Conservation (phyloP, 1,284 basidiomycete genomes). For the Quambalaria eucalypti region DNA sequence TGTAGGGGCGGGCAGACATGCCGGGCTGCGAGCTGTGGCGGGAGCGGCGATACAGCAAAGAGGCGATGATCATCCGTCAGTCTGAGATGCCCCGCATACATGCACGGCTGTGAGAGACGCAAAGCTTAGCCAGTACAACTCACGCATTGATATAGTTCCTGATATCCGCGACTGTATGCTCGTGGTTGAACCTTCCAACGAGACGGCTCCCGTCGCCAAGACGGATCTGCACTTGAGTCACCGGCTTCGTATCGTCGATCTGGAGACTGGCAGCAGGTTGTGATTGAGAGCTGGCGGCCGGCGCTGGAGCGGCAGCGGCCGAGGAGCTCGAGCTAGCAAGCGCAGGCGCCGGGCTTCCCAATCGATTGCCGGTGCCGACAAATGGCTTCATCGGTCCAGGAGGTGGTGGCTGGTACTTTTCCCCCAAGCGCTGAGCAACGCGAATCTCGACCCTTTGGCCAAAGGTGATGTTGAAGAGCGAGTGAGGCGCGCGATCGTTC, state of each 20-base stretch:
- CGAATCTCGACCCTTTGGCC: slow-evolving; percentile 80
- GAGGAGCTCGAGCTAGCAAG: slow-evolving; percentile 7
- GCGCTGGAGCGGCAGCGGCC: slow-evolving; percentile 13
- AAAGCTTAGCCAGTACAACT: too few species aligned
- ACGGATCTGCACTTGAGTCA: slow-evolving; percentile 82
- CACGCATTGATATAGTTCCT: slow-evolving; percentile 79
- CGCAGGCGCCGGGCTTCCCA: slow-evolving; percentile 54
- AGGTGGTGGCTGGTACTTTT: slow-evolving; percentile 62
- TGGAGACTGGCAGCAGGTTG: slow-evolving; percentile 52
- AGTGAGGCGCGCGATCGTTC: slow-evolving; percentile 69
- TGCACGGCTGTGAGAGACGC: too few species aligned
- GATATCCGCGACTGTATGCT: slow-evolving; percentile 79
- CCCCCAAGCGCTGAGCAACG: slow-evolving; percentile 64
- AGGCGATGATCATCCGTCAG: not conserved
- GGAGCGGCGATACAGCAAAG: not conserved
- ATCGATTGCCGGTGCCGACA: slow-evolving; percentile 68
- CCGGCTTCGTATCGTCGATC: slow-evolving; percentile 70
- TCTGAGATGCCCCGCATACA: not conserved
- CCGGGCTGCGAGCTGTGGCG: slow-evolving; percentile 36
- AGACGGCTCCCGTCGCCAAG: slow-evolving; percentile 80
- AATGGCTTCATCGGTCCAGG: slow-evolving; percentile 55
- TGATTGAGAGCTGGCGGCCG: slow-evolving; percentile 52
- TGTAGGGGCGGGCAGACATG: slow-evolving; percentile 27
- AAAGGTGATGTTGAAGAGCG: slow-evolving; percentile 64
- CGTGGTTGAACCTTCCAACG: slow-evolving; percentile 79